Evolutionary conservation across 257 asterid species (phyloP).

Genomic region (Nicotiana otophora): DNA sequence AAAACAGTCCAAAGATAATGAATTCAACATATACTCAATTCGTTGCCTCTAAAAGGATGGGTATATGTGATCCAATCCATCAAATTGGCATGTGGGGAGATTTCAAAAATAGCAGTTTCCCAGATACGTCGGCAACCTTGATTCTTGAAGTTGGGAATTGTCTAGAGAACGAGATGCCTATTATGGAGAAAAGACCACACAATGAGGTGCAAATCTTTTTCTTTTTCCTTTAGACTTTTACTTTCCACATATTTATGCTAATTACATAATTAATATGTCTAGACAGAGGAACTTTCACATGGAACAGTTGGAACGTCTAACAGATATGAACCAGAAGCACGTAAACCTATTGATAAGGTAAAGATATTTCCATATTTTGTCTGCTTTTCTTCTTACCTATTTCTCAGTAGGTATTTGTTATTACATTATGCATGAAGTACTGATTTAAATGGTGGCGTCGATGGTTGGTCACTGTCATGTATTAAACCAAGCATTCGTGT

Average conservation of each 20-base stretch:
- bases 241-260: not conserved
- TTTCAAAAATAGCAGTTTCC: conserved; percentile 47
- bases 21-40: conserved; percentile 61
- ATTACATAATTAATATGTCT: conserved; percentile 3
- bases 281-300: conserved; percentile 75
- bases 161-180: conserved; percentile 53
- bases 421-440: not conserved
- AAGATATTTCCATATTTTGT: not conserved
- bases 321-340: conserved; percentile 65
- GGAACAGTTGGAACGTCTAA: conserved; percentile 61
- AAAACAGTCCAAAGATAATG: conserved; percentile 39
- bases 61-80: conserved; percentile 61
- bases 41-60: conserved; percentile 75
- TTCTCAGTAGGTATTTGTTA: not conserved
- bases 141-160: conserved; percentile 47
- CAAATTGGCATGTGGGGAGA: conserved; percentile 77
- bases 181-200: conserved; percentile 4
- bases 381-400: not conserved
- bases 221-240: not conserved
- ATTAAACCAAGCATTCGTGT: not conserved
- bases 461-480: not conserved
- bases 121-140: conserved; percentile 36
- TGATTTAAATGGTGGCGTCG: not conserved
- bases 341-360: conserved; percentile 71
- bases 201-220: not conserved